Conservation (phyloP, 164 flowering plant species). For the Tinospora cordifolia region DNA sequence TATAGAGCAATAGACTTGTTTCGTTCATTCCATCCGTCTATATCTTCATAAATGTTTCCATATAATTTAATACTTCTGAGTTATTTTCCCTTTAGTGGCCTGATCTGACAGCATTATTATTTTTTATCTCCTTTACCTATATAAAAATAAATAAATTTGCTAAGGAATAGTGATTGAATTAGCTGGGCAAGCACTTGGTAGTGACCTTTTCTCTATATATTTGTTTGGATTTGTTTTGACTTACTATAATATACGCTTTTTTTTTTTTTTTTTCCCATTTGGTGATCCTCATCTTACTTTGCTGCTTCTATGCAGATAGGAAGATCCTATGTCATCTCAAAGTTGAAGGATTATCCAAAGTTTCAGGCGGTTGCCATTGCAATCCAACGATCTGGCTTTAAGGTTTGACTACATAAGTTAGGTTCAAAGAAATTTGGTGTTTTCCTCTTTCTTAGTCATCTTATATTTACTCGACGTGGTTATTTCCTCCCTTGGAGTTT, state of each 20-base stretch:
- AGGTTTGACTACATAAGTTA: conserved; percentile 42
- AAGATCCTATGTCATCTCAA: conserved; percentile 68
- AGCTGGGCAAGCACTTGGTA: neutral
- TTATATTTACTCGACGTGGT: neutral
- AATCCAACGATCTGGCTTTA: conserved; percentile 80
- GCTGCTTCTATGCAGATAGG: conserved; percentile 49
- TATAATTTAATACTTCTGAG: neutral
- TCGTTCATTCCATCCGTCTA: neutral
- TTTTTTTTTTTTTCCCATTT: neutral
- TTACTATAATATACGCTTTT: neutral
- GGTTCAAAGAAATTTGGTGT: neutral
- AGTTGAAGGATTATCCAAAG: conserved; percentile 80
- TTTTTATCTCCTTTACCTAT: neutral
- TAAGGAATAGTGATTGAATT: neutral
- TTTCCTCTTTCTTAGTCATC: neutral
- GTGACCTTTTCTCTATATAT: neutral
- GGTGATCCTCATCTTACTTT: neutral
- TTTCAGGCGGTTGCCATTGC: conserved; percentile 88
- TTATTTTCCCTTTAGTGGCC: neutral
- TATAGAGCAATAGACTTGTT: neutral
- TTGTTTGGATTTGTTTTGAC: neutral
- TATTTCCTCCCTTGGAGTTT: neutral
- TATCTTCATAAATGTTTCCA: neutral
- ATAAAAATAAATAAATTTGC: neutral
- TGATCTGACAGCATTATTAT: neutral